Conservation (phyloP, 352 stramenopile genomes). For the Pythium sukuiense region DNA sequence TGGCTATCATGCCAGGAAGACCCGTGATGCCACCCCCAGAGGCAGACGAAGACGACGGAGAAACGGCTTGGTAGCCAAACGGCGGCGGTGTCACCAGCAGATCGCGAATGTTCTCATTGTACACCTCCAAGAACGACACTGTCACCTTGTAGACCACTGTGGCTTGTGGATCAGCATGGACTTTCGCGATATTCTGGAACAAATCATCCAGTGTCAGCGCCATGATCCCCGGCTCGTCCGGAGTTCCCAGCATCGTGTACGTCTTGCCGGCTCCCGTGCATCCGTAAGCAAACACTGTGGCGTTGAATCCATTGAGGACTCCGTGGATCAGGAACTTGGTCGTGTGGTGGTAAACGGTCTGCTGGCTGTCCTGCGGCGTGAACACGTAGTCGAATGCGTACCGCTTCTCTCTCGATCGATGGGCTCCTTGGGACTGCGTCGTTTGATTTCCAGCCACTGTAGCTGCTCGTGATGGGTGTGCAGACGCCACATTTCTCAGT, state of each 20-base stretch:
- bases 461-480: conserved; percentile 15
- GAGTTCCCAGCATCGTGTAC: conserved; percentile 90
- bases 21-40: not conserved
- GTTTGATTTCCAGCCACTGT: conserved; percentile 3
- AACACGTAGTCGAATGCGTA: conserved; percentile 93
- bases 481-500: conserved; percentile 35
- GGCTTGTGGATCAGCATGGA: conserved; percentile 30
- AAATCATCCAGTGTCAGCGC: conserved; percentile 82
- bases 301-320: conserved; percentile 88
- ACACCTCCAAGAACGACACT: conserved; percentile 90
- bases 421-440: not conserved
- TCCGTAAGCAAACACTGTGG: conserved; percentile 91
- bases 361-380: conserved; percentile 58
- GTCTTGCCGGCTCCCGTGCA: conserved; percentile 90
- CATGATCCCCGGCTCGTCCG: conserved; percentile 87
- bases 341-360: conserved; percentile 84
- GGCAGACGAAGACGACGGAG: not conserved
- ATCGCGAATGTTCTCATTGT: conserved; percentile 94
- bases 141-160: conserved; percentile 62
- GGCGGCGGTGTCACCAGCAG: conserved; percentile 43
- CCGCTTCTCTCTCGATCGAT: conserved; percentile 64
- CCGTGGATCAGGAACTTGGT: conserved; percentile 88
- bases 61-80: conserved; percentile 6
- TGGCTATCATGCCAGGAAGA: not conserved
- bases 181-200: conserved; percentile 67